Evolutionary conservation across 2,329 filamentous ascomycete genomes (phyloP).

Genomic region (Cladosporium austrohemisphaericum): DNA sequence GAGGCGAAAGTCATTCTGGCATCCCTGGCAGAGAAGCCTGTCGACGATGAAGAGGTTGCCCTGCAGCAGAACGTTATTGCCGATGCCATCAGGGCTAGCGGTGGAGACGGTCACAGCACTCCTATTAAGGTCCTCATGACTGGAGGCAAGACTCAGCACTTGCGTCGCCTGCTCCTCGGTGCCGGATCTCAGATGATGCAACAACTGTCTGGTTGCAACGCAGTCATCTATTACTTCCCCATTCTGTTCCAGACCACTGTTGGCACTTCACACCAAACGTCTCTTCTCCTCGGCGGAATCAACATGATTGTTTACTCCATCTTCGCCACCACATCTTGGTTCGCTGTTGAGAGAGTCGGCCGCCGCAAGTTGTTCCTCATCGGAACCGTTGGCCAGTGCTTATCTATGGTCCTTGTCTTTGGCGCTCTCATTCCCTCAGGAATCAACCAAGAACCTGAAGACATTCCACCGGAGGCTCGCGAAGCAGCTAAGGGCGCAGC

Average conservation of each 20-base stretch:
- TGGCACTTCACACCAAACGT: conserved; percentile 60
- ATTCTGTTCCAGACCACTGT: conserved; percentile 41
- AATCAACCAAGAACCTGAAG: too few species aligned
- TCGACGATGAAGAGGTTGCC: conserved; percentile 9
- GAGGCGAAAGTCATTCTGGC: conserved; percentile 11
- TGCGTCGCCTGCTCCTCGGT: conserved; percentile 9
- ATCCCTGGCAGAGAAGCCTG: conserved; percentile 2
- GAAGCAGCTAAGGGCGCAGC: conserved; percentile 22
- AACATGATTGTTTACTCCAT: conserved; percentile 25
- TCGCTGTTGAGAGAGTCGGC: conserved; percentile 60
- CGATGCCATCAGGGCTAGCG: conserved; percentile 9
- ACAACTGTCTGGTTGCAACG: conserved; percentile 20
- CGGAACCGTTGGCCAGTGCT: conserved; percentile 47
- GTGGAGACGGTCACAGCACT: conserved; percentile 10
- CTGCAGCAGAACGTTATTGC: conserved; percentile 10
- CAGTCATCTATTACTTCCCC: conserved; percentile 32
- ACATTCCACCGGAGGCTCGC: neutral
- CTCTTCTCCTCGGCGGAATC: conserved; percentile 52
- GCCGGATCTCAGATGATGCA: conserved; percentile 19
- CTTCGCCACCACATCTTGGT: conserved; percentile 55
- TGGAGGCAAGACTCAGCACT: conserved; percentile 10
- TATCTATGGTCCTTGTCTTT: conserved; percentile 49
- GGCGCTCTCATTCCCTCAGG: conserved; percentile 28
- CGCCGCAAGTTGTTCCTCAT: conserved; percentile 40
- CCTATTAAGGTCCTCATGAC: conserved; percentile 10